Conservation (phyloP, 257 asterid species). For the Nicotiana benthamiana region DNA sequence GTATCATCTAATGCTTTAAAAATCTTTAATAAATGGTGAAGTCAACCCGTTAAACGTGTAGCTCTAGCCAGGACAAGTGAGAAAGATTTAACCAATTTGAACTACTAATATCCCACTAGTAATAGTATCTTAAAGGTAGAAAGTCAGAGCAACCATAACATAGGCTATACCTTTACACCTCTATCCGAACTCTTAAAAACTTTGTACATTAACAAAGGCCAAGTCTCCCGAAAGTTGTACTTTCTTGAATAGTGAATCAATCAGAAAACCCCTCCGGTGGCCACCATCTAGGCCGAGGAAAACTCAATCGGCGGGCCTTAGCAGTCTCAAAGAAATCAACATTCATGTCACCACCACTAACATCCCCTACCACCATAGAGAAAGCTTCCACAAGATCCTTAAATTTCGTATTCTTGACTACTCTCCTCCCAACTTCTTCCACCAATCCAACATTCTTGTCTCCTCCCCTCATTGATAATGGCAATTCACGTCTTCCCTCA, state of each 20-base stretch:
- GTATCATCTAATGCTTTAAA: not conserved
- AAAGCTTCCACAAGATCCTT: constrained; percentile 1
- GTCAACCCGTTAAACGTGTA: not conserved
- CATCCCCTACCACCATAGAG: constrained; percentile 6
- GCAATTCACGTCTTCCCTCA: constrained; percentile 22
- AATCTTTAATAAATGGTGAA: not conserved
- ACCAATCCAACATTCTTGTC: constrained; percentile 7
- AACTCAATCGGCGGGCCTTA: constrained; percentile 23
- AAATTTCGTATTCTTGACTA: not conserved
- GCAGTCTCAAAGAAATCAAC: constrained; percentile 27
- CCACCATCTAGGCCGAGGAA: constrained; percentile 45
- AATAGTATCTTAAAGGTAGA: not conserved
- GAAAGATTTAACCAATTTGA: not conserved
- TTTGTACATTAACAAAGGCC: not conserved
- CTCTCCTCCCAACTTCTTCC: not conserved
- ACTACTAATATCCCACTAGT: not conserved
- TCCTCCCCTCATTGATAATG: constrained; percentile 19
- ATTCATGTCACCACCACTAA: not conserved
- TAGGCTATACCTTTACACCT: not conserved
- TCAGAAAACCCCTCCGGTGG: constrained; percentile 15
- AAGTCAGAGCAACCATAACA: not conserved
- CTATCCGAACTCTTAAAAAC: not conserved
- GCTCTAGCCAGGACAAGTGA: not conserved
- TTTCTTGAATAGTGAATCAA: not conserved
- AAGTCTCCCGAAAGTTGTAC: not conserved